phyloP scores from a whole-genome alignment of 345 rosid species.

The Atalantia buxifolia region DNA sequence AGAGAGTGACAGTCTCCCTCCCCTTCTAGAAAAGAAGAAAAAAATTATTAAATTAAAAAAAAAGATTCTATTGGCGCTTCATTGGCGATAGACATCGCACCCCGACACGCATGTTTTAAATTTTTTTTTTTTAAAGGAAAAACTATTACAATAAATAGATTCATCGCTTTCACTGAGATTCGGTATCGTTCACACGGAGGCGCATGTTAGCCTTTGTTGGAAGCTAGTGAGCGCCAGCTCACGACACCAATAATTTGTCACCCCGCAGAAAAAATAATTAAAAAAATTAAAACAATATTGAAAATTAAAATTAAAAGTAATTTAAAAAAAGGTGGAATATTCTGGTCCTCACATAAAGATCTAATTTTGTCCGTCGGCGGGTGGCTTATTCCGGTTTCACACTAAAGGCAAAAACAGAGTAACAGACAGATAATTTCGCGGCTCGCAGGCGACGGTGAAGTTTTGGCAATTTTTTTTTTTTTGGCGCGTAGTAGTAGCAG shows the following conservation, averaged over 20 bases:
- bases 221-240: not conserved
- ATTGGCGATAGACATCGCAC: no score
- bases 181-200: not conserved
- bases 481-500: not conserved
- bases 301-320: not conserved
- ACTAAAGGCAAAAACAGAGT: not conserved
- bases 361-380: not conserved
- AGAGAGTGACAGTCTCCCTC: no score
- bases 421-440: not conserved
- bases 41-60: no score
- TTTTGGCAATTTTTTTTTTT: not conserved
- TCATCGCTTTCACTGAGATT: not conserved
- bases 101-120: no score
- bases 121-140: no score
- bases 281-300: not conserved
- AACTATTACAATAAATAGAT: not conserved
- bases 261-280: not conserved
- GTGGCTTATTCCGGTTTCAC: no score
- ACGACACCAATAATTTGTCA: conserved; percentile 12
- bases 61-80: no score
- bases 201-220: not conserved
- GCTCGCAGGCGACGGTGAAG: not conserved
- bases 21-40: no score
- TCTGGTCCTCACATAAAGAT: not conserved
- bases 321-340: not conserved